These are phyloP conservation scores for Cucumis variabilis DNA, from an alignment of 331 rosid genomes.

Conservation along the genomic window DNA sequence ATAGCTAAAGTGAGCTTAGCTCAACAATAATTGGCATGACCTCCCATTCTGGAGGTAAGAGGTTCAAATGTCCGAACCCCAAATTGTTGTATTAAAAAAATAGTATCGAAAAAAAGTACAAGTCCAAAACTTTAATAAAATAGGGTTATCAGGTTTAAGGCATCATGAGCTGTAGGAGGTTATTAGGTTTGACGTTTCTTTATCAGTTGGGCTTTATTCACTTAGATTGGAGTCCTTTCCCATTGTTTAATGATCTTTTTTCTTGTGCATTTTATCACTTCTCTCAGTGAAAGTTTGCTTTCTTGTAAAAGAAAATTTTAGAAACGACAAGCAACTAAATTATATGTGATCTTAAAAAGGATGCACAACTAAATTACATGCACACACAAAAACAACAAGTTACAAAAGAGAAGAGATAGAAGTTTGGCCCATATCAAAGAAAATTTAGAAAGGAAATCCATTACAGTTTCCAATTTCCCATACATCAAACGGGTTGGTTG, in stretches of 20 bases:
- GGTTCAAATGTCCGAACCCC: no score
- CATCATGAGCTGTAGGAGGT: background rate
- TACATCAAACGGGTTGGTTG: background rate
- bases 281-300: background rate
- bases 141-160: background rate
- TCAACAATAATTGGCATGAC: no score
- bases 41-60: no score
- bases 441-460: background rate
- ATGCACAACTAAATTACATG: no score
- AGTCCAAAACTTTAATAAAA: background rate
- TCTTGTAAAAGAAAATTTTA: background rate
- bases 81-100: no score
- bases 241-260: background rate
- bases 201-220: background rate
- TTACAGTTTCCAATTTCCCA: background rate
- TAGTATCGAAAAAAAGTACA: no score
- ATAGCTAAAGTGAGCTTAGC: no score
- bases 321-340: background rate
- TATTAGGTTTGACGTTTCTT: background rate
- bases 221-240: background rate
- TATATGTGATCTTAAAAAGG: background rate
- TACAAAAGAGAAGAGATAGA: background rate
- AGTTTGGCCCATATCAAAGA: background rate
- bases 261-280: background rate
- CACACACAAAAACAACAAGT: background rate